A percentile compares a stretch with the other conserved stretches of the same genome.
Evolutionary conservation across 768 basidiomycete species (phyloP).

Genomic region (Megacollybia marginata): DNA sequence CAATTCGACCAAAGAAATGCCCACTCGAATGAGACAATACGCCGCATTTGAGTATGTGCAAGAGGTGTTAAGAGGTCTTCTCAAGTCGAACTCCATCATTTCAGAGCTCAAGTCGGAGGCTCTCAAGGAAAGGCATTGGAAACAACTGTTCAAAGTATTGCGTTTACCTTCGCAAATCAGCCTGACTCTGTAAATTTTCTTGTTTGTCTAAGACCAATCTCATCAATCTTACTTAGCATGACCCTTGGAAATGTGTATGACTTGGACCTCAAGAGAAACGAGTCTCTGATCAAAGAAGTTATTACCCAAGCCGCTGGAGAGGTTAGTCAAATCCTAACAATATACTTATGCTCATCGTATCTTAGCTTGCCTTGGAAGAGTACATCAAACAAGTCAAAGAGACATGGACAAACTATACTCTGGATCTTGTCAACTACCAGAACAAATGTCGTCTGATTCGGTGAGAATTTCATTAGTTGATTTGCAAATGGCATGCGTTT

Average conservation of each 20-base stretch:
- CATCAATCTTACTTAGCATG: constrained; percentile 48
- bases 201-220: not conserved
- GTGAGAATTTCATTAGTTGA: constrained; percentile 26
- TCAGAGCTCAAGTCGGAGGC: constrained; percentile 96
- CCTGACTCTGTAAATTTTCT: constrained; percentile 53
- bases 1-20: constrained; percentile 96
- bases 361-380: constrained; percentile 90
- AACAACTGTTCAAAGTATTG: constrained; percentile 88
- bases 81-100: constrained; percentile 88
- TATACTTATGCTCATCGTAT: constrained; percentile 17
- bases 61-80: constrained; percentile 74
- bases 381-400: constrained; percentile 97
- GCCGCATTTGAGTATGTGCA: constrained; percentile 98
- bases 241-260: constrained; percentile 96
- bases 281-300: constrained; percentile 84
- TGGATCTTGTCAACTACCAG: constrained; percentile 97
- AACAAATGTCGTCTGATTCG: constrained; percentile 95
- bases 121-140: constrained; percentile 97
- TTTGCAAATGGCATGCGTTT: not conserved
- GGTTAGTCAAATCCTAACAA: constrained; percentile 30
- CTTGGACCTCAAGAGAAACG: constrained; percentile 91
- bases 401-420: constrained; percentile 90
- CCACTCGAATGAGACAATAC: constrained; percentile 97
- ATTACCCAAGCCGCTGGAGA: constrained; percentile 98
- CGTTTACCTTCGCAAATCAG: constrained; percentile 68